These are phyloP conservation scores for Blastocystis sp. DNA, from an alignment of 352 stramenopile genomes.

Conservation along the genomic window DNA sequence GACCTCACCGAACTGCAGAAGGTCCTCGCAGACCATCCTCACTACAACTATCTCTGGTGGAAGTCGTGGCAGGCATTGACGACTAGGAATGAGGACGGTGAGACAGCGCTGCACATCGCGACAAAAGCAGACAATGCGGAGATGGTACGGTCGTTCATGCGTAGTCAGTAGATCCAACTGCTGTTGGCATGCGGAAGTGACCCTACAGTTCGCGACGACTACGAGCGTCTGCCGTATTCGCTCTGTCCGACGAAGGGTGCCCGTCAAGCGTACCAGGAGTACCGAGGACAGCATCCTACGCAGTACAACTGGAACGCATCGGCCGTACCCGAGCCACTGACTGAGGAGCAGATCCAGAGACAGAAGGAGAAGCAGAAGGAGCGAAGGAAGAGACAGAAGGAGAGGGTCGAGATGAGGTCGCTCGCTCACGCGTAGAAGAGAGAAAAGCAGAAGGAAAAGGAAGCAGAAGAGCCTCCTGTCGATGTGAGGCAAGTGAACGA, in stretches of 20 bases:
- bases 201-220: slow-evolving; percentile 72
- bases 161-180: slow-evolving; percentile 66
- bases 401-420: not conserved
- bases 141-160: not conserved
- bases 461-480: not conserved
- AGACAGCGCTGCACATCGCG: slow-evolving; percentile 75
- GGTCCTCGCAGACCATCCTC: slow-evolving; percentile 64
- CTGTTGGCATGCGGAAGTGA: slow-evolving; percentile 74
- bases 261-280: slow-evolving; percentile 74
- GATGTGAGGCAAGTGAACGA: slow-evolving; percentile 9
- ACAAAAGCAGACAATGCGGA: slow-evolving; percentile 67
- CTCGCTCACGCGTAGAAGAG: not conserved
- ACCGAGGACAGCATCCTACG: slow-evolving; percentile 71
- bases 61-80: slow-evolving; percentile 61
- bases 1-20: slow-evolving; percentile 67
- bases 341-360: slow-evolving; percentile 72
- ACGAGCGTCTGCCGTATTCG: slow-evolving; percentile 73
- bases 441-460: not conserved
- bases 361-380: slow-evolving; percentile 66
- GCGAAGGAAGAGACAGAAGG: not conserved
- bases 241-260: slow-evolving; percentile 73
- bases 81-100: slow-evolving; percentile 70
- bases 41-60: not conserved
- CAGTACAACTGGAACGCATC: slow-evolving; percentile 71
- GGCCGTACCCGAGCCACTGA: slow-evolving; percentile 74